Base-by-base conservation (phyloP, 2,329 filamentous ascomycete genomes). In the Trichoderma semiorbis region DNA sequence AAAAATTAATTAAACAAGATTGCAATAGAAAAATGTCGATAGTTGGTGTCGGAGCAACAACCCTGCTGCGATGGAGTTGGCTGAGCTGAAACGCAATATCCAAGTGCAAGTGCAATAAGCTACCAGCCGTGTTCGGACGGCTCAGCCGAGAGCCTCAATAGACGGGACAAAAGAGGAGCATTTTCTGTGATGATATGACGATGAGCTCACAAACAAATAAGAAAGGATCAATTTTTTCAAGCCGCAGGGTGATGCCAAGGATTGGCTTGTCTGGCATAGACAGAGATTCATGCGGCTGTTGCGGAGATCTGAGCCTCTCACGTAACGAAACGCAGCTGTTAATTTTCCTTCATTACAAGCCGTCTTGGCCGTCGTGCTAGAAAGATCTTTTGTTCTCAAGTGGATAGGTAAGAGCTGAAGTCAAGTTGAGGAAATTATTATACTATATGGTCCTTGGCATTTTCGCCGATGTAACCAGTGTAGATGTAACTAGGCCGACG, bases 1-100 rank as follows among this genome's bases (percentile, higher is more conserved):
- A 69, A 68, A 58, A 34, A 26, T 69, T 36, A 53, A 69, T 69
- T 53, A 69, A 53, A 28, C n/a, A 61, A 57, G 55, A 50, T 69
- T 69, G 21, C 21, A 6, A 50, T 11, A 26, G 60, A 18, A 18
- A 18, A 16, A 26, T 7, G 21, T 36, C 10, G 32, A 32, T n/a
- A 32, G 39, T 34, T 57, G 53, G 36, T 8, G 28, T 58, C n/a
- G 36, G 53, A 61, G n/a, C 12, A 24, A n/a, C 16, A 11, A 28
- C n/a, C 7, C 26, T 47, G 34, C 5, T 32, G n/a, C 21, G 16
- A 21, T 47, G 28, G 36, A 26, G 55, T 47, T 69, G 53, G 30
- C 28, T 21, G 55, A 26, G 28, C 36, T 24, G n/a, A 39, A 47
- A 1, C 16, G 12, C 14, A 69, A 68, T 60, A 24, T 60, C 53